These are phyloP conservation scores for Sphaerulina populicola DNA, from an alignment of 2,329 filamentous ascomycete genomes.

Conservation along the genomic window DNA sequence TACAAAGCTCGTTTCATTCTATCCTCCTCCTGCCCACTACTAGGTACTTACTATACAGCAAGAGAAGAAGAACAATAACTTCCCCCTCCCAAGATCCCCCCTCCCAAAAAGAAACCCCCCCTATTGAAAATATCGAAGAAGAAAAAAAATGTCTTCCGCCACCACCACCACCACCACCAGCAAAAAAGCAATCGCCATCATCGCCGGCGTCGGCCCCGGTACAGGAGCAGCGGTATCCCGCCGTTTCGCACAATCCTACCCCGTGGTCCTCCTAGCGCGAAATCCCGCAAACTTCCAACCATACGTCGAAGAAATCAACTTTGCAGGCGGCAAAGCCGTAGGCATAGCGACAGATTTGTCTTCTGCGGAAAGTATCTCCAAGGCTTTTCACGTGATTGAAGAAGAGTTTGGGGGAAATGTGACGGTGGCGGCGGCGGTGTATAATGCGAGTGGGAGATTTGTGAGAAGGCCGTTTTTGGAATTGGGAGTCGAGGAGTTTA, in stretches of 20 bases:
- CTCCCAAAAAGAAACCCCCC: too few relatives aligned
- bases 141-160: too few relatives aligned
- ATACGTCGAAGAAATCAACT: constrained; percentile 62
- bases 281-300: constrained; percentile 55
- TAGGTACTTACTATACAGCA: too few relatives aligned
- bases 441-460: constrained; percentile 57
- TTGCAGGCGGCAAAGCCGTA: constrained; percentile 58
- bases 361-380: constrained; percentile 46
- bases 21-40: too few relatives aligned
- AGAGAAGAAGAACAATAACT: too few relatives aligned
- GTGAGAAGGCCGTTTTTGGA: constrained; percentile 55
- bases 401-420: constrained; percentile 46
- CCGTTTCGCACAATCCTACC: constrained; percentile 56
- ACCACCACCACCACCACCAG: neutral
- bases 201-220: constrained; percentile 66
- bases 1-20: too few relatives aligned
- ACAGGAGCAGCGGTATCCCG: constrained; percentile 56
- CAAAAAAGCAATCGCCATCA: constrained; percentile 51
- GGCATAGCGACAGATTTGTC: constrained; percentile 61
- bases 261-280: constrained; percentile 67
- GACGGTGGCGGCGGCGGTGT: constrained; percentile 47
- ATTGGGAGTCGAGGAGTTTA: constrained; percentile 51
- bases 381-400: constrained; percentile 56
- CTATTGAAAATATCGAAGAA: too few relatives aligned
- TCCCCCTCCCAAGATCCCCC: too few relatives aligned